Evolutionary conservation across 805 yeast species (phyloP).

Genomic region (Sugiyamaella lignohabitans): DNA sequence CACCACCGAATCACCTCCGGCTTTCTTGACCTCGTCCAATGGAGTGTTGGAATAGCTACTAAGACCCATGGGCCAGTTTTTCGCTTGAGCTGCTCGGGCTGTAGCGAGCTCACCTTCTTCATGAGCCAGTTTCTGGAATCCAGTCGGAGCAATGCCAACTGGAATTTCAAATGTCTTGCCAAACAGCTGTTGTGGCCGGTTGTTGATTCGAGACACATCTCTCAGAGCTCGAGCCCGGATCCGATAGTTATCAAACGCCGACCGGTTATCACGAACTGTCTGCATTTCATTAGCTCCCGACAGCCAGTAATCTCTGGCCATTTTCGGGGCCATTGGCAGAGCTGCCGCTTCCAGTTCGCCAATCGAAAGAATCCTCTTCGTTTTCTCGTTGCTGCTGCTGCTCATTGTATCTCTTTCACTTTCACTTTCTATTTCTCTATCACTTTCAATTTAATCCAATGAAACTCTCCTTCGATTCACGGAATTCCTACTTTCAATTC

Average conservation of each 20-base stretch:
- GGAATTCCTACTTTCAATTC: too few relatives aligned
- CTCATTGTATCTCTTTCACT: slow-evolving; percentile 4
- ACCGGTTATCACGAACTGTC: slow-evolving; percentile 26
- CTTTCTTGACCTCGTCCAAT: slow-evolving; percentile 25
- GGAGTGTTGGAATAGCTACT: slow-evolving; percentile 25
- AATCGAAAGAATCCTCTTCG: slow-evolving; percentile 2
- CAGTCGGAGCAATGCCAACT: slow-evolving; percentile 33
- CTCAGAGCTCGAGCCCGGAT: slow-evolving; percentile 28
- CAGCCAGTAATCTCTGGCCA: slow-evolving; percentile 24
- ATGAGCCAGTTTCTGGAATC: slow-evolving; percentile 30
- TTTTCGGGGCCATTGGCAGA: slow-evolving; percentile 13
- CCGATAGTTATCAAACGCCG: slow-evolving; percentile 24
- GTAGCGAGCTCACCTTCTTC: slow-evolving; percentile 32
- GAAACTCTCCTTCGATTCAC: too few relatives aligned
- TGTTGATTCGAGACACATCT: slow-evolving; percentile 26
- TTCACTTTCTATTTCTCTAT: too few relatives aligned
- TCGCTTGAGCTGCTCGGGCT: slow-evolving; percentile 29
- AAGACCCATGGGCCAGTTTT: slow-evolving; percentile 28
- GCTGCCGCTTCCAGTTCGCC: slow-evolving; percentile 17
- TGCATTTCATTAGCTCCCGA: slow-evolving; percentile 27
- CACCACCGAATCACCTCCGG: slow-evolving; percentile 22
- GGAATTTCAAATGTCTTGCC: slow-evolving; percentile 27
- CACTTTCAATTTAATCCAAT: too few relatives aligned
- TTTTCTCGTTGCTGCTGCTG: too few relatives aligned
- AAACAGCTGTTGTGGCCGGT: slow-evolving; percentile 20